phyloP scores from a whole-genome alignment of 495 filamentous ascomycete species.

The Podospora bellae-mahoneyi region DNA sequence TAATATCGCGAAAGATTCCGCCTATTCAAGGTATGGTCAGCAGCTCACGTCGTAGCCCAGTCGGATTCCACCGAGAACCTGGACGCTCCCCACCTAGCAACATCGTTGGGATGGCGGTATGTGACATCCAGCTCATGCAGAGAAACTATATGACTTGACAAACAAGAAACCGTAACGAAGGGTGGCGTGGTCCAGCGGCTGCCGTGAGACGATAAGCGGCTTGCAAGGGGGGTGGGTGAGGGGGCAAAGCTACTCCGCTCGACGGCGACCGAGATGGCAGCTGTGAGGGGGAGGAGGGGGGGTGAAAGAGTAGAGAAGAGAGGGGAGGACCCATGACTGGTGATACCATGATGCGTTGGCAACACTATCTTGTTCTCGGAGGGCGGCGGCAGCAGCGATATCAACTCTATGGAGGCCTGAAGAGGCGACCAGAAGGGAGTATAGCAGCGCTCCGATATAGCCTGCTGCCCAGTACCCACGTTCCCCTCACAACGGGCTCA shows the following conservation, averaged over 20 bases:
- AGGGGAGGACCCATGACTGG: conserved; percentile 14
- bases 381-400: conserved; percentile 11
- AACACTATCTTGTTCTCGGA: conserved; percentile 23
- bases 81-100: background rate
- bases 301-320: background rate
- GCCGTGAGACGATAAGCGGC: conserved; percentile 23
- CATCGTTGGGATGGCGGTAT: background rate
- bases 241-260: conserved; percentile 11
- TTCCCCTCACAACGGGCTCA: conserved; percentile 24
- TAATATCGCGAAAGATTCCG: conserved; percentile 30
- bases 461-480: conserved; percentile 16
- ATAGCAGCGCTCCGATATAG: conserved; percentile 32
- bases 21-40: conserved; percentile 27
- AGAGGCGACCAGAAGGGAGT: conserved; percentile 23
- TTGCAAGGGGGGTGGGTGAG: background rate
- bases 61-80: conserved; percentile 11
- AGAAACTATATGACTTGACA: background rate
- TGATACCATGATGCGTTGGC: conserved; percentile 33
- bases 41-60: conserved; percentile 19
- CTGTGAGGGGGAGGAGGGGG: background rate
- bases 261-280: conserved; percentile 10
- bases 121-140: background rate
- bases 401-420: conserved; percentile 12
- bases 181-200: conserved; percentile 28
- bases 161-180: conserved; percentile 13